phyloP scores from a whole-genome alignment of 257 asterid species.

The Gentiana dahurica region DNA sequence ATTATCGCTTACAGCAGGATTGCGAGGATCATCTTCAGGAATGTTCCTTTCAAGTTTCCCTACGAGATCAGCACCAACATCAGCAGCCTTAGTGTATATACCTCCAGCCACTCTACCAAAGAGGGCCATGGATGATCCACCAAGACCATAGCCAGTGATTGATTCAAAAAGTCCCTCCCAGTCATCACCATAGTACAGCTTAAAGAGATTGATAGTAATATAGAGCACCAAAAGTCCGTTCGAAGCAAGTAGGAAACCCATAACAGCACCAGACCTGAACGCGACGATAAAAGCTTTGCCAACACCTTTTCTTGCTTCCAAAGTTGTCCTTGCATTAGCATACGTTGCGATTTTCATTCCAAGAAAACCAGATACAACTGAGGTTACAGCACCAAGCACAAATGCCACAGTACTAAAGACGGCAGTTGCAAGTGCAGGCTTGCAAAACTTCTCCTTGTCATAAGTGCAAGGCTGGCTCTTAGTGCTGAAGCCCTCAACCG shows the following conservation, averaged over 20 bases:
- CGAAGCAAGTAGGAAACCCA: constrained; percentile 94
- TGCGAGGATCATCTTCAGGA: constrained; percentile 48
- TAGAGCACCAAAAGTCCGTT: constrained; percentile 79
- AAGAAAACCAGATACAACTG: constrained; percentile 78
- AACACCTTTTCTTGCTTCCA: constrained; percentile 89
- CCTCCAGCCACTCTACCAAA: constrained; percentile 97
- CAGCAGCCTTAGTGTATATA: constrained; percentile 67
- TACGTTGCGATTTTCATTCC: constrained; percentile 94
- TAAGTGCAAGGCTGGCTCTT: constrained; percentile 30
- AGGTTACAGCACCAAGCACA: constrained; percentile 82
- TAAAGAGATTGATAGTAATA: constrained; percentile 63
- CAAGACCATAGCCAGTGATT: constrained; percentile 85
- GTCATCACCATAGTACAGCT: constrained; percentile 77
- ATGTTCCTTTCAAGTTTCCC: constrained; percentile 47
- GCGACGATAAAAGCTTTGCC: constrained; percentile 35
- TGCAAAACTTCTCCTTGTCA: constrained; percentile 21
- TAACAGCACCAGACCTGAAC: constrained; percentile 68
- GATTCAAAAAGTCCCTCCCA: constrained; percentile 95
- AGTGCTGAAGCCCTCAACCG: constrained; percentile 78
- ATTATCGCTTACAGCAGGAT: constrained; percentile 33
- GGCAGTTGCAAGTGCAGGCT: constrained; percentile 65
- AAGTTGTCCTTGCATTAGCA: constrained; percentile 87
- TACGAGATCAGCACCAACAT: constrained; percentile 49
- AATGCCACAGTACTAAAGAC: constrained; percentile 69
- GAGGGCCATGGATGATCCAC: constrained; percentile 93